Conservation (phyloP, 2,329 filamentous ascomycete species). For the Rhexocercosporidium sp. region DNA sequence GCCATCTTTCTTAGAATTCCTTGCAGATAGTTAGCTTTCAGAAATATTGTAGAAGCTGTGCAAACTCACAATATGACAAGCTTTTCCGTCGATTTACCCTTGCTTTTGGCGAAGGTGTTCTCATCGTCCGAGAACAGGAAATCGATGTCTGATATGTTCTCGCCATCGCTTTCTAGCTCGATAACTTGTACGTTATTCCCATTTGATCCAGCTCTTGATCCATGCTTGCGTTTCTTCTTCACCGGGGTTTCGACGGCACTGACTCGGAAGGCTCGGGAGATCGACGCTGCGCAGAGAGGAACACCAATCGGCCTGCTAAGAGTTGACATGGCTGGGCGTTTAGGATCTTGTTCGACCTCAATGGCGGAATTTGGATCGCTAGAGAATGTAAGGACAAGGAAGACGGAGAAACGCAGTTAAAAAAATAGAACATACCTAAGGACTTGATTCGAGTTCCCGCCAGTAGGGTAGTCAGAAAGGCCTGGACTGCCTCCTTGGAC, state of each 20-base stretch:
- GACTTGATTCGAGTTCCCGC: neutral
- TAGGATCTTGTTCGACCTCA: constrained; percentile 37
- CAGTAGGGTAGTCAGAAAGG: neutral
- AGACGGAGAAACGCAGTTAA: neutral
- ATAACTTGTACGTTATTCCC: neutral
- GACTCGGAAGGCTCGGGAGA: constrained; percentile 36
- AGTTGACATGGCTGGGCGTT: constrained; percentile 29
- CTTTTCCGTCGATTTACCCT: constrained; percentile 17
- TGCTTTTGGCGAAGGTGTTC: constrained; percentile 16
- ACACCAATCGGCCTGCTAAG: constrained; percentile 34
- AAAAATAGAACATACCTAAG: constrained; percentile 11
- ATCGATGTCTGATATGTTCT: constrained; percentile 43
- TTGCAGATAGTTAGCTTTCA: constrained; percentile 1
- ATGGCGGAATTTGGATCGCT: constrained; percentile 4
- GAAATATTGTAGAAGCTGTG: neutral
- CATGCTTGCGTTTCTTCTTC: constrained; percentile 18
- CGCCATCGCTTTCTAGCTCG: constrained; percentile 33
- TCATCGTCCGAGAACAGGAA: constrained; percentile 47
- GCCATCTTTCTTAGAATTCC: constrained; percentile 4
- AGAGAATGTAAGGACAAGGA: neutral
- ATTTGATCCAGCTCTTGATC: neutral
- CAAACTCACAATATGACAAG: neutral
- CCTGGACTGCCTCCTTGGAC: neutral
- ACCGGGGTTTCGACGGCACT: constrained; percentile 13
- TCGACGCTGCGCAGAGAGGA: constrained; percentile 37